Base-by-base conservation (phyloP, 2,329 filamentous ascomycete species). In the Neopestalotiopsis clavispora region DNA sequence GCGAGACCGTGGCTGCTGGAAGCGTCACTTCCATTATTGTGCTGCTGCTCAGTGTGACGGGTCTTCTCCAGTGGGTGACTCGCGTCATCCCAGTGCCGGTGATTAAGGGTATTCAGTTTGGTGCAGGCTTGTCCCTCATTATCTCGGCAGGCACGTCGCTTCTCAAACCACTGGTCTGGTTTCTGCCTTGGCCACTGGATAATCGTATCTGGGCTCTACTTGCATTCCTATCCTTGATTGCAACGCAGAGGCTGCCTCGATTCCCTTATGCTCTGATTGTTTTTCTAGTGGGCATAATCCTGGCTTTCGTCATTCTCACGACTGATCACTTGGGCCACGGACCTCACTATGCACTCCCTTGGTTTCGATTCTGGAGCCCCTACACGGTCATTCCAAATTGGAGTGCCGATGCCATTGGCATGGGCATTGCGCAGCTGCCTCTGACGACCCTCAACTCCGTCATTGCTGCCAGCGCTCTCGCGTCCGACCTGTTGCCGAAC, bases 91-190 rank as follows among this genome's bases (percentile, higher is more conserved):
- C 95, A 0, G 89, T 95, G 14, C 93, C 95, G 0, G 92, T 98
- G 0, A 91, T 98, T 66, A 97, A 97, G 78, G 95, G 95, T 38
- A 98, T 98, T 72, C 96, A 98, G 80, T 89, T 98, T 62, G 95
- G 95, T 49, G 95, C 95, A 4, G 95, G 95, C 1, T 84, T 98
- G 62, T 94, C 92, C 17, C 86, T 98, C 17, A 88, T 94, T 67
- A 86, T 97, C 68, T 92, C 93, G 13, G 93, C 94, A 7, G 94
- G 93, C 3, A 84, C 86, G 0, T 87, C 84, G 61, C 86, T 97
- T 69, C 84, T 96, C 13, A 84, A 86, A 20, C 89, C 89, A 2
- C 84, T 97, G 4, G 83, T 85, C 13, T 97, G 94, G 94, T 81
- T 85, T 1, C 77, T 81, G 4, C 89, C 92, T 0, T 86, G 84